Base-by-base conservation (phyloP, 2,329 filamentous ascomycete genomes). In the Incumbomyces delicatus region DNA sequence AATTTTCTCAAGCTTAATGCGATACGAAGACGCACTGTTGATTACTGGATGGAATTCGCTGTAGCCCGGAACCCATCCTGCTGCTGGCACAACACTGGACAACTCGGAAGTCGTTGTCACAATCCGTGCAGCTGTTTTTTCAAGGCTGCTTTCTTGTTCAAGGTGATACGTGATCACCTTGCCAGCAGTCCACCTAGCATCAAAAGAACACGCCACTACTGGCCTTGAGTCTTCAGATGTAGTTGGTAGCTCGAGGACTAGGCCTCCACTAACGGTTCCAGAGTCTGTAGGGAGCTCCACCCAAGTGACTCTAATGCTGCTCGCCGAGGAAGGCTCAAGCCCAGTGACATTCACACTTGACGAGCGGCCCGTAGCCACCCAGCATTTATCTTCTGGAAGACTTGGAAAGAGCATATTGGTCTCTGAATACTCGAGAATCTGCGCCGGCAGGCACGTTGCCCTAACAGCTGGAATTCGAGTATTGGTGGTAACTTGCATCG, bases 161-260 rank as follows among this genome's bases (percentile, higher is more conserved):
- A 46, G 30, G 30, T 46, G 34, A 41, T 37, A 41, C 5, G 36
- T 41, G 27, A 46, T 17, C 3, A 39, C 32, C 31, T 29, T 46
- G 14, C 44, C 44, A 11, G 40, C 27, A 14, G 44, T 27, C 44
- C 44, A 46, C 14, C 44, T 17, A 13, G 44, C 44, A 13, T 46
- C 44, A 8, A 46, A 13, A 8, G 44, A 29, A 27, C 44, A 46
- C 4, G 20, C 36, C 6, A 46, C 30, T 11, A 38, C 36, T 10
- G 36, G 35, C 18, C 36, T 17, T 22, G 36, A 16, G 18, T 39
- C n/a, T 22, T 39, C 36, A 4, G 12, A 16, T 39, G 4, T 18
- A 18, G 36, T 41, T 29, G 44, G 44, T 31, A 46, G n/a, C 14
- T 40, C 36, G 13, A 46, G 35, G 5, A 46, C 35, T 2, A 46